These are phyloP conservation scores for Ajuga reptans DNA, from an alignment of 305 asterid species.

Conservation along the genomic window DNA sequence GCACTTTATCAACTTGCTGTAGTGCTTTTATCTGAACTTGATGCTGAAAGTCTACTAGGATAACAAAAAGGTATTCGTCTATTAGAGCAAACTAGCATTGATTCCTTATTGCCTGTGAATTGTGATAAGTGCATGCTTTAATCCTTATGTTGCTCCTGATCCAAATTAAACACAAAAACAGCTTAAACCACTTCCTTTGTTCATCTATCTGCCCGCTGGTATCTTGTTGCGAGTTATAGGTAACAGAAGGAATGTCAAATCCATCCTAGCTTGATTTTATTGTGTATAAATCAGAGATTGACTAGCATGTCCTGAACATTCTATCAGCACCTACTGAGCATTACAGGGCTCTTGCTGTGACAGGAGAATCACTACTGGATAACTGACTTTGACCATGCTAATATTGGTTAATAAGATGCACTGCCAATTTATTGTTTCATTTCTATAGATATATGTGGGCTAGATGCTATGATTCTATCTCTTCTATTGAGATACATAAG, in stretches of 20 bases:
- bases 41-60: background rate
- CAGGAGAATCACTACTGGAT: background rate
- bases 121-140: background rate
- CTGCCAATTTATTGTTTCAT: background rate
- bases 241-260: background rate
- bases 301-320: constrained; percentile 9
- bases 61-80: background rate
- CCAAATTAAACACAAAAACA: background rate
- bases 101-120: constrained; percentile 8
- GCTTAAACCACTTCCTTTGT: background rate
- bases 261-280: background rate
- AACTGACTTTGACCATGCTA: background rate
- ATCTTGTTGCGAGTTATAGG: background rate
- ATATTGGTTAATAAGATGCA: background rate
- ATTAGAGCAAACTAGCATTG: background rate
- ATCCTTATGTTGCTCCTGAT: background rate
- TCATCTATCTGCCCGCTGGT: background rate
- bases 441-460: background rate
- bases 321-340: background rate
- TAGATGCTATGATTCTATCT: background rate
- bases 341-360: background rate
- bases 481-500: background rate
- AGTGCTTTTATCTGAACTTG: constrained; percentile 12
- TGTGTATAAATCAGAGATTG: background rate
- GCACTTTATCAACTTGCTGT: background rate